A percentile compares a stretch with the other conserved stretches of the same genome.
These are phyloP conservation scores for Epichloe elymi DNA, from an alignment of 2,329 filamentous ascomycete genomes.

Conservation along the genomic window DNA sequence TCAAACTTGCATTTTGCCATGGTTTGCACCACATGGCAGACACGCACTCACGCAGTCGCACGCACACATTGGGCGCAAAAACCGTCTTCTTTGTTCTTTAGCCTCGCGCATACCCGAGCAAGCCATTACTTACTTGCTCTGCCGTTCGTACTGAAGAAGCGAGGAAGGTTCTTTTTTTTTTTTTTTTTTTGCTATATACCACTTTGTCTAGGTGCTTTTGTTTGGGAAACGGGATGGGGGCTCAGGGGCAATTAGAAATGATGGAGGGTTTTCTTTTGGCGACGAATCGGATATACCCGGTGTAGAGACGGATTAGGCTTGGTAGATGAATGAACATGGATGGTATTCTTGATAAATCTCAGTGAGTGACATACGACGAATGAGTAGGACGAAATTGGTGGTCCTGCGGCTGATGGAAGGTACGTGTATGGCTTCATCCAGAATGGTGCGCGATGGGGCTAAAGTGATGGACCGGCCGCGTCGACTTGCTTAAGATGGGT, in stretches of 20 bases:
- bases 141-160: neutral
- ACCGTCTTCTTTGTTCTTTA: neutral
- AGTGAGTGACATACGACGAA: too few relatives aligned
- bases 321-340: neutral
- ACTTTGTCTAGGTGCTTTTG: neutral
- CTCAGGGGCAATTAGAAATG: neutral
- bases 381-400: too few relatives aligned
- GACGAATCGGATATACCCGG: conserved; percentile 2
- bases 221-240: neutral
- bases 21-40: neutral
- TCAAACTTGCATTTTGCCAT: neutral
- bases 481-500: too few relatives aligned
- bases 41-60: neutral
- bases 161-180: neutral
- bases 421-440: too few relatives aligned
- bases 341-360: conserved; percentile 1
- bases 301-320: neutral
- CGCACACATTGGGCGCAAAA: neutral
- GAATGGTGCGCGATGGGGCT: too few relatives aligned
- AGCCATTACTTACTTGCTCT: neutral
- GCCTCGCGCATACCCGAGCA: neutral
- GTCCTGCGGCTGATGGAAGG: too few relatives aligned
- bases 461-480: too few relatives aligned
- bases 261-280: conserved; percentile 9
- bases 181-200: conserved; percentile 3